A percentile compares a stretch with the other conserved stretches of the same genome.
These are phyloP conservation scores for Pleoardoris graminearum DNA, from an alignment of 2,329 filamentous ascomycete species.

Conservation along the genomic window DNA sequence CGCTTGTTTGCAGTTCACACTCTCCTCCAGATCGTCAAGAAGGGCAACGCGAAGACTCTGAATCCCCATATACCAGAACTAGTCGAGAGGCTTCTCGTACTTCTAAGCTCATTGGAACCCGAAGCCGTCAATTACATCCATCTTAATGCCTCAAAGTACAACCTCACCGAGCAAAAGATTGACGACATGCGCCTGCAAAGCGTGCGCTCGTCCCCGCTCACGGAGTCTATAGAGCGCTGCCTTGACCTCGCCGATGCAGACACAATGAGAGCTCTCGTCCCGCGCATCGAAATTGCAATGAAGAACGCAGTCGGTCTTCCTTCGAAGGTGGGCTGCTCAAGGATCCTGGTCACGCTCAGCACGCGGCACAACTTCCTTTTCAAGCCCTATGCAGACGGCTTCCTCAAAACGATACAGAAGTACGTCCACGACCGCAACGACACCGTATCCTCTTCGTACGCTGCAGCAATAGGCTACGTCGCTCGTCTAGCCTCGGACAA, in stretches of 20 bases:
- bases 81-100: conserved; percentile 75
- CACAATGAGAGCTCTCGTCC: conserved; percentile 75
- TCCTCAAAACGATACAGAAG: conserved; percentile 78
- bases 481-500: conserved; percentile 66
- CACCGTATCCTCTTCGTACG: conserved; percentile 88
- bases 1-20: conserved; percentile 79
- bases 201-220: conserved; percentile 84
- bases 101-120: conserved; percentile 86
- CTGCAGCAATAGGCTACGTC: conserved; percentile 82
- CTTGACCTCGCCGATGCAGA: conserved; percentile 79
- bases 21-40: conserved; percentile 86
- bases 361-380: conserved; percentile 78
- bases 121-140: conserved; percentile 91
- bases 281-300: conserved; percentile 75
- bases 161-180: conserved; percentile 84
- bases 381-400: conserved; percentile 71
- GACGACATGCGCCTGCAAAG: conserved; percentile 82
- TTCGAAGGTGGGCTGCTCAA: conserved; percentile 88
- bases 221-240: conserved; percentile 87
- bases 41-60: conserved; percentile 73
- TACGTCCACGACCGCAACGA: conserved; percentile 89
- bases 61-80: conserved; percentile 81
- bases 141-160: conserved; percentile 80
- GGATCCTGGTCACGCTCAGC: conserved; percentile 81
- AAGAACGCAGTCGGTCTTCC: conserved; percentile 87